Base-by-base conservation (phyloP, 768 basidiomycete species). In the Termitomyces sp. region DNA sequence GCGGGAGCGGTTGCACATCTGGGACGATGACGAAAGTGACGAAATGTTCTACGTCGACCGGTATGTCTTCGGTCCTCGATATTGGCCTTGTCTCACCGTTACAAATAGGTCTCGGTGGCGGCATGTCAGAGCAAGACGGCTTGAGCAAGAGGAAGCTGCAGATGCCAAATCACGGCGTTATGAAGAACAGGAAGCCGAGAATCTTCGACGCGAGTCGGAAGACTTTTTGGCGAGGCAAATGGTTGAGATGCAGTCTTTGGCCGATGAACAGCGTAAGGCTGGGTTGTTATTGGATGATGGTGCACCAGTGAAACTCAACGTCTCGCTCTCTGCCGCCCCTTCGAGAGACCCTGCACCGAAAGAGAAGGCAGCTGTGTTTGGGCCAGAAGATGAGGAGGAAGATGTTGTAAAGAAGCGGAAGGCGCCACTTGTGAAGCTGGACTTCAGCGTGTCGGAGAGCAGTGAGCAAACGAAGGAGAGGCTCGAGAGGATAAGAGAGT, bases 201-300 rank as follows among this genome's bases (percentile, higher is more conserved):
- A 92, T 63, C 78, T 97, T 24, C 85, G 92, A 36, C 82, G 85
- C 50, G 94, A 98, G 71, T 94, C 93, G 0, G 96, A 98, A 71
- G 89, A 86, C 61, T 97, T 98, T 80, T 79, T 98, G 59, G 91
- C 92, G 36, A 81, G 86, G 55, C 94, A 97, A 67, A 94, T 96
- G 92, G 92, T 92, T 61, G 94, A 98, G 70, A 90, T 96, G 86
- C 92, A 94, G 62, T 88, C 91, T 2, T 76, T 96, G 30, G 91
- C 90, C 13, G 90, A 91, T 52, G 90, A 95, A 66, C 93, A 97
- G 66, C 86, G 92, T 61, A 90, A 92, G 66, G 92, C 91, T 7
- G 94, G 94, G 32, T 79, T 96, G 72, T 73, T 97, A 16, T 79
- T 95, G 33, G 94, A 96, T 61, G 95, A 97, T 62, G 92, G 92